These are phyloP conservation scores for Cyclocybe cylindracea DNA, from an alignment of 768 basidiomycete genomes.

Conservation along the genomic window DNA sequence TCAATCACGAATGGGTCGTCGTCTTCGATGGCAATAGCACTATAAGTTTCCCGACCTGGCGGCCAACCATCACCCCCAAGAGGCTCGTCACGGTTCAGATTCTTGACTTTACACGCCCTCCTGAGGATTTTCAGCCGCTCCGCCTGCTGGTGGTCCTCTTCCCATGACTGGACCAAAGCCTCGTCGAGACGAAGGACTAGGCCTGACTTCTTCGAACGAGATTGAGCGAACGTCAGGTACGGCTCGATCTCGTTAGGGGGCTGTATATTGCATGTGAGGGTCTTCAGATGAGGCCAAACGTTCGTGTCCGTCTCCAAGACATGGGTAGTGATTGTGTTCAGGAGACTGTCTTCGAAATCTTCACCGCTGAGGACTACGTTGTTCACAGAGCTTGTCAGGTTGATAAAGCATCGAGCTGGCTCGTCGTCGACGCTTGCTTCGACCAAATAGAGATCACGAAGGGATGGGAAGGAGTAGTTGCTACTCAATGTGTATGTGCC, in stretches of 20 bases:
- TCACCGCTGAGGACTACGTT: conserved; percentile 5
- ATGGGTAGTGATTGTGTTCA: neutral
- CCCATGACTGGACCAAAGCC: too few relatives aligned
- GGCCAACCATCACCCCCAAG: too few relatives aligned
- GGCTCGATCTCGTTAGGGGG: neutral
- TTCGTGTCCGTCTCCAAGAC: neutral
- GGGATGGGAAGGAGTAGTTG: conserved; percentile 3
- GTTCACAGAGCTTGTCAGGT: conserved; percentile 4
- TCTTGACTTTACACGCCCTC: too few relatives aligned
- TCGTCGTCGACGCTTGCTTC: neutral
- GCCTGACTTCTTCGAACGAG: too few relatives aligned
- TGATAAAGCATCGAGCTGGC: neutral
- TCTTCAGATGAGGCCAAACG: conserved; percentile 7
- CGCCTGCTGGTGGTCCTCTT: too few relatives aligned
- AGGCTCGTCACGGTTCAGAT: too few relatives aligned
- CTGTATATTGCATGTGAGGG: conserved; percentile 7
- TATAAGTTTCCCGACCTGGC: too few relatives aligned
- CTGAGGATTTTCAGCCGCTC: too few relatives aligned
- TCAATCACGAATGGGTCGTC: too few relatives aligned
- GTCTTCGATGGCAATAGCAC: too few relatives aligned
- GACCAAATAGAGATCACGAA: conserved; percentile 7
- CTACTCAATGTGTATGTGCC: neutral
- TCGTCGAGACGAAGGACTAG: too few relatives aligned
- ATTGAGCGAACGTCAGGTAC: neutral
- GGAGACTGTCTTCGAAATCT: neutral